Evolutionary conservation across 2,329 filamentous ascomycete species (phyloP).

Genomic region (Shiraia sp.): DNA sequence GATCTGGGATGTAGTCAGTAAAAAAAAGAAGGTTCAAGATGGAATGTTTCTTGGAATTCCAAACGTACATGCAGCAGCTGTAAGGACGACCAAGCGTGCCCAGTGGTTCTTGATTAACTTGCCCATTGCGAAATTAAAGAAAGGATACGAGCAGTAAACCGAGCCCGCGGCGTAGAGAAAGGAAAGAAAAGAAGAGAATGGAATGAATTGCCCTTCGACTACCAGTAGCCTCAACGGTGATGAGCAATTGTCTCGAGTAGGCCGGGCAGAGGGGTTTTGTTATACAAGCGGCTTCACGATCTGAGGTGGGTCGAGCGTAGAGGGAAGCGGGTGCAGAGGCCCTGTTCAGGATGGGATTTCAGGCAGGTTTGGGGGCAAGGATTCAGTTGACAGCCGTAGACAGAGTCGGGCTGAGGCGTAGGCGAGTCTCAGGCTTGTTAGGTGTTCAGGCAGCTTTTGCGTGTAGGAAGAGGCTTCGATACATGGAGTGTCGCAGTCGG

Average conservation of each 20-base stretch:
- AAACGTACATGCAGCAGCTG: conserved; percentile 74
- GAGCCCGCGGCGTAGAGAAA: conserved; percentile 31
- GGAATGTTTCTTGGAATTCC: not conserved
- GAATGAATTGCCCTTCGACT: conserved; percentile 30
- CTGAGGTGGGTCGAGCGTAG: conserved; percentile 14
- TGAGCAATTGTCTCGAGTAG: conserved; percentile 30
- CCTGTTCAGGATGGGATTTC: conserved; percentile 13
- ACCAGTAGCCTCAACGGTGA: conserved; percentile 42
- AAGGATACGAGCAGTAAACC: conserved; percentile 34
- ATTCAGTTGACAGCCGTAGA: conserved; percentile 6
- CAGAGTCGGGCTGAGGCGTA: conserved; percentile 35
- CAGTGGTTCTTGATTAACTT: conserved; percentile 99
- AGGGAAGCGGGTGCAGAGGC: conserved; percentile 16
- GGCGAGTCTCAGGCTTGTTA: conserved; percentile 40
- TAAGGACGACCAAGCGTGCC: conserved; percentile 90
- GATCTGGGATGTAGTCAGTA: conserved; percentile 61
- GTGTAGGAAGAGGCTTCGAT: conserved; percentile 28
- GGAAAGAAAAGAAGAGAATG: conserved; percentile 11
- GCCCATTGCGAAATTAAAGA: conserved; percentile 67
- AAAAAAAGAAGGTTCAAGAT: not conserved
- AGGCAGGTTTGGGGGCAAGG: conserved; percentile 22
- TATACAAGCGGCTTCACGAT: conserved; percentile 29
- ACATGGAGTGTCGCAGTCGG: conserved; percentile 42
- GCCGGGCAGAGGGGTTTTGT: conserved; percentile 36
- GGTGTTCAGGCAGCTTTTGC: conserved; percentile 33